These are phyloP conservation scores for Arbutus unedo DNA, from an alignment of 148 eudicot genomes.

Conservation along the genomic window DNA sequence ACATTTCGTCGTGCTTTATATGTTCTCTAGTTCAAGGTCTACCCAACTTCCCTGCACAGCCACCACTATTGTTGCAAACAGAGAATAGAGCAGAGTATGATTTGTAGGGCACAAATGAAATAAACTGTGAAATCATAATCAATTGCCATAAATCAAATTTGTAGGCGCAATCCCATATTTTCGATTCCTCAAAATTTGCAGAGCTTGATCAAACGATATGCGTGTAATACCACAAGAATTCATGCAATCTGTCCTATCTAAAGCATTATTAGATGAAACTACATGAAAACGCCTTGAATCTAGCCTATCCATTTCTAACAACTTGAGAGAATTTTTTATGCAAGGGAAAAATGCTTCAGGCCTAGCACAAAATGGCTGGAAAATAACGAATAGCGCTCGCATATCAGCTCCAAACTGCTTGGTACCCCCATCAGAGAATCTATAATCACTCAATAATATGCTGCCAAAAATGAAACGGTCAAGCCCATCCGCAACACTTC, in stretches of 20 bases:
- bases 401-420: conserved; percentile 36
- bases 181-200: conserved; percentile 29
- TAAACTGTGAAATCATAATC: not conserved
- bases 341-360: conserved; percentile 53
- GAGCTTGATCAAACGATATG: conserved; percentile 35
- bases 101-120: not conserved
- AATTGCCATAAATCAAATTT: not conserved
- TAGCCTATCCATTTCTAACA: conserved; percentile 31
- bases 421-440: conserved; percentile 31
- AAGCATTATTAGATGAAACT: conserved; percentile 5
- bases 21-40: not conserved
- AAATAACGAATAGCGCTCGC: conserved; percentile 39
- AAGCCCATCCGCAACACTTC: conserved; percentile 52
- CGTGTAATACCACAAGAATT: conserved; percentile 22
- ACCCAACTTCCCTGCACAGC: not conserved
- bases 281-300: conserved; percentile 14
- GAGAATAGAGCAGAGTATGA: not conserved
- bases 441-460: conserved; percentile 21
- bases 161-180: conserved; percentile 4
- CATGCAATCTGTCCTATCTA: conserved; percentile 1
- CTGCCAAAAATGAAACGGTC: conserved; percentile 44
- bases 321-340: conserved; percentile 36
- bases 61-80: not conserved
- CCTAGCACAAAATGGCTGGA: conserved; percentile 41
- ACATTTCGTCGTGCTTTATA: too few relatives aligned